Percentiles rank a stretch among this genome's conserved stretches.
These are phyloP conservation scores for Zelonia costaricensis DNA, from an alignment of 208 protist genomes.

Conservation along the genomic window DNA sequence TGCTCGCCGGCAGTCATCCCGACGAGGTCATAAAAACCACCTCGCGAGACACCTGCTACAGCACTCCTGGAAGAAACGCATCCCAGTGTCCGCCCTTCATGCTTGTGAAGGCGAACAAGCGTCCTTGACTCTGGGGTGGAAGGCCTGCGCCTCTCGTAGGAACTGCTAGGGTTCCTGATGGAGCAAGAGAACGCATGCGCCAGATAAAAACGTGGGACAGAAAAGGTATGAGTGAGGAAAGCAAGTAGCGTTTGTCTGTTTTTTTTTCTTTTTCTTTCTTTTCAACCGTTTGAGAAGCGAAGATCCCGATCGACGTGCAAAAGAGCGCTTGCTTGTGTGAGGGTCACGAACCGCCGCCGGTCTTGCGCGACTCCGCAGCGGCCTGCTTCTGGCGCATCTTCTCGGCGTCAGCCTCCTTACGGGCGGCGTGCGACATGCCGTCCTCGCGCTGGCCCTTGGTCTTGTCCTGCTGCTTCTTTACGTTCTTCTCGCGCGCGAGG, in stretches of 20 bases:
- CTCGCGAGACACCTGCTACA: no score
- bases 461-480: slow-evolving; percentile 82
- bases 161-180: no score
- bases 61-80: no score
- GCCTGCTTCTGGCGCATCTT: slow-evolving; percentile 88
- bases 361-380: slow-evolving; percentile 48
- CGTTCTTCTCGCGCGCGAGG: slow-evolving; percentile 85
- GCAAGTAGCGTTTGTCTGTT: not conserved
- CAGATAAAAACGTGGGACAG: no score
- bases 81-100: no score
- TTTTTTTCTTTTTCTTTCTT: not conserved
- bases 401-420: slow-evolving; percentile 87
- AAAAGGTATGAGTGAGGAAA: no score
- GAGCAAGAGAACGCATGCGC: no score
- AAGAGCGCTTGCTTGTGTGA: slow-evolving; percentile 2
- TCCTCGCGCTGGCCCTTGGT: slow-evolving; percentile 74
- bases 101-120: no score
- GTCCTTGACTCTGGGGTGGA: no score
- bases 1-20: no score
- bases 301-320: not conserved
- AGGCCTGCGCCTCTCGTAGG: no score
- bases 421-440: slow-evolving; percentile 56
- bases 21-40: no score
- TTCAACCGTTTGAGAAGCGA: not conserved
- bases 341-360: slow-evolving; percentile 17